Evolutionary conservation across 2,329 filamentous ascomycete species (phyloP).

Genomic region (Botrytis galanthina): DNA sequence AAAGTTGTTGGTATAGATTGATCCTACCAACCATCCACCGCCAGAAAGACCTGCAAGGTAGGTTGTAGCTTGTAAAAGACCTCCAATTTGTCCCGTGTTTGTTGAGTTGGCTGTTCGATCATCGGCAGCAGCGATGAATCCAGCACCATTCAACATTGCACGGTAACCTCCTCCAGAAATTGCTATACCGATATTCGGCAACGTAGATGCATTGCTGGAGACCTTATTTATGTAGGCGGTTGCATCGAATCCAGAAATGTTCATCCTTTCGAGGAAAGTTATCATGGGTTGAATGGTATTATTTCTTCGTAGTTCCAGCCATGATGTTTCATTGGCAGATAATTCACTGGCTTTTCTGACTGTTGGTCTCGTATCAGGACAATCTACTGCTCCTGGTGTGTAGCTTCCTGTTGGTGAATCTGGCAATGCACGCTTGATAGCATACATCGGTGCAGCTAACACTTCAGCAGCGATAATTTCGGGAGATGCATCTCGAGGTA

Average conservation of each 20-base stretch:
- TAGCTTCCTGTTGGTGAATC: constrained; percentile 60
- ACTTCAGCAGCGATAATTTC: constrained; percentile 31
- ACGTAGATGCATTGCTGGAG: constrained; percentile 51
- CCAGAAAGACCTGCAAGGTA: constrained; percentile 81
- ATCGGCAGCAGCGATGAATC: constrained; percentile 77
- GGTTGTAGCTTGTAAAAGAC: constrained; percentile 75
- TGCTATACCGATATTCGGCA: constrained; percentile 73
- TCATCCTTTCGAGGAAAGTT: constrained; percentile 67
- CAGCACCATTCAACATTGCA: constrained; percentile 81
- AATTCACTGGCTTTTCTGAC: constrained; percentile 63
- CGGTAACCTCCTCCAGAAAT: constrained; percentile 83
- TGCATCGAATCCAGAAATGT: constrained; percentile 78
- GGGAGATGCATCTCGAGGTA: constrained; percentile 31
- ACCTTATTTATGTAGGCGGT: constrained; percentile 64
- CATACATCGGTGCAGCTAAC: constrained; percentile 27
- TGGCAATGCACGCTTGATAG: constrained; percentile 34
- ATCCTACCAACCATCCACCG: constrained; percentile 82
- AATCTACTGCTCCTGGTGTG: constrained; percentile 64
- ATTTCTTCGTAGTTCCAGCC: constrained; percentile 69
- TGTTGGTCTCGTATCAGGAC: constrained; percentile 65
- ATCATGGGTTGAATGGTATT: constrained; percentile 74
- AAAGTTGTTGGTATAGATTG: constrained; percentile 75
- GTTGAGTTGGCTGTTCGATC: constrained; percentile 64
- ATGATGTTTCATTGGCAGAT: constrained; percentile 68
- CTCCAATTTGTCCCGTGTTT: constrained; percentile 67